Percentiles rank a stretch among this genome's conserved stretches.
phyloP scores from a whole-genome alignment of 2,329 filamentous ascomycete genomes.

The Aureobasidium sp. region DNA sequence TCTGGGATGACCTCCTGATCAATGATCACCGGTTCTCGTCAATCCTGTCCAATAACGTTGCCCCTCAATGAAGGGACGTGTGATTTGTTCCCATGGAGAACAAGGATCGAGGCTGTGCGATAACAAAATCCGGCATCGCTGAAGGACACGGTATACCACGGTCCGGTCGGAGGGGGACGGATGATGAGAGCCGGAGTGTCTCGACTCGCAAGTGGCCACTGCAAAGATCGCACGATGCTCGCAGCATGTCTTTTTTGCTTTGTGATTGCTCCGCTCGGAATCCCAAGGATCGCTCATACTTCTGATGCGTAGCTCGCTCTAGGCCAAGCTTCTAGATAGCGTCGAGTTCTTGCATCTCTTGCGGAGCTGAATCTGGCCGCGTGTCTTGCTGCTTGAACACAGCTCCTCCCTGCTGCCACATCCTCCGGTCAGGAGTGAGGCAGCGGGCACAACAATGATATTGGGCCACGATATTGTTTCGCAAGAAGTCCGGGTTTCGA shows the following conservation, averaged over 20 bases:
- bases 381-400: background rate
- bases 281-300: background rate
- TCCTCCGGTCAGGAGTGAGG: background rate
- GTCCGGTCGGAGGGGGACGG: background rate
- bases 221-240: background rate
- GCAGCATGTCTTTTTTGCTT: background rate
- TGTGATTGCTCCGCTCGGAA: background rate
- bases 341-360: too few species aligned
- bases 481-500: background rate
- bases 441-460: background rate
- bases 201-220: background rate
- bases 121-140: background rate
- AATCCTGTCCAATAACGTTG: background rate
- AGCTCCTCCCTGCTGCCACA: background rate
- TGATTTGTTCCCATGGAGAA: background rate
- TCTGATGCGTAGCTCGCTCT: background rate
- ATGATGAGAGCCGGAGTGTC: background rate
- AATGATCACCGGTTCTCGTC: background rate
- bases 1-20: background rate
- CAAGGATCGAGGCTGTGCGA: background rate
- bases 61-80: background rate
- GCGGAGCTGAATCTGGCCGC: background rate
- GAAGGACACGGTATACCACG: background rate
- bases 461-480: background rate
- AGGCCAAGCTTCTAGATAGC: too few species aligned